These are phyloP conservation scores for Hypoxylon rubiginosum DNA, from an alignment of 2,329 filamentous ascomycete species.

Conservation along the genomic window DNA sequence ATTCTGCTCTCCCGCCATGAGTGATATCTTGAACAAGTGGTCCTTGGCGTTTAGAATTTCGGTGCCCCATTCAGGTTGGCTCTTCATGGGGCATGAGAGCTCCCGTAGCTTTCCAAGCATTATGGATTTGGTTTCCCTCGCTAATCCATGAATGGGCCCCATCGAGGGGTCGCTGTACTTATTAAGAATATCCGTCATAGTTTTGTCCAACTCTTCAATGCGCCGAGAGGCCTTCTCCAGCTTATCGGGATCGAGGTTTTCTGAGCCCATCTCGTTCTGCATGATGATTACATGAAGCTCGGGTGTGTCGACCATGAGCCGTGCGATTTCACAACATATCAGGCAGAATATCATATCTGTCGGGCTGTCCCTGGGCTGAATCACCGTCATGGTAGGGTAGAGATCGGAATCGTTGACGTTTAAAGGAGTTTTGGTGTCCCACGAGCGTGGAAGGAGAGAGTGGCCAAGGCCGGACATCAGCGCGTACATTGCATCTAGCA, in stretches of 20 bases:
- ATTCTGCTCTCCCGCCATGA: conserved; percentile 64
- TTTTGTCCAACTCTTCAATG: conserved; percentile 59
- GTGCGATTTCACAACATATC: conserved; percentile 63
- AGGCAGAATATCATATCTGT: conserved; percentile 73
- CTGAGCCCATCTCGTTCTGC: conserved; percentile 56
- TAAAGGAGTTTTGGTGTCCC: conserved; percentile 68
- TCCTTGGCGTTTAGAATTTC: conserved; percentile 65
- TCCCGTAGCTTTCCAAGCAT: conserved; percentile 64
- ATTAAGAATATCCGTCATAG: conserved; percentile 61
- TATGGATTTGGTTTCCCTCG: conserved; percentile 61
- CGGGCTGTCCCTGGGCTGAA: conserved; percentile 67
- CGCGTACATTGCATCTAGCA: conserved; percentile 70
- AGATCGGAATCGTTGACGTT: conserved; percentile 73
- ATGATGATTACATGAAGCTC: conserved; percentile 65
- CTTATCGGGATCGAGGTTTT: conserved; percentile 45
- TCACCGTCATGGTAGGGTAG: conserved; percentile 64
- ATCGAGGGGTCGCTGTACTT: conserved; percentile 66
- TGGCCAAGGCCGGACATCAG: conserved; percentile 70
- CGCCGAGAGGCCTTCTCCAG: conserved; percentile 59
- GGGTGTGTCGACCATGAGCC: conserved; percentile 63
- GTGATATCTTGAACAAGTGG: conserved; percentile 67
- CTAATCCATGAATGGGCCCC: conserved; percentile 66
- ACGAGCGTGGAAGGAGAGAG: conserved; percentile 64
- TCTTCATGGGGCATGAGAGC: conserved; percentile 61
- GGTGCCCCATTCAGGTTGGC: conserved; percentile 63